phyloP scores from a whole-genome alignment of 495 filamentous ascomycete genomes.

The Trichoderma gamsii region DNA sequence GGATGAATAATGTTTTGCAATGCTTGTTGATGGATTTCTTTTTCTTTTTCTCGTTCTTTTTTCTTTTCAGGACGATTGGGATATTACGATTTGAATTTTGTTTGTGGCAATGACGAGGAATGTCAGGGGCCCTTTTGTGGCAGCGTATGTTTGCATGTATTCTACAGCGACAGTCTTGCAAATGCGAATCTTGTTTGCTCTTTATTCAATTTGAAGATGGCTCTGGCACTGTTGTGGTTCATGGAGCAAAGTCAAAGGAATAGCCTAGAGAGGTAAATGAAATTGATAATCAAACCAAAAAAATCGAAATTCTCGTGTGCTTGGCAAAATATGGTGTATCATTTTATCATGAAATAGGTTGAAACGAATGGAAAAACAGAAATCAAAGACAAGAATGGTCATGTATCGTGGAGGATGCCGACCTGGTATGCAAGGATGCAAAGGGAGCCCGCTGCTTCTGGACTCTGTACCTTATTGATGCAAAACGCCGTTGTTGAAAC shows the following conservation, averaged over 20 bases:
- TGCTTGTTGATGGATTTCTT: neutral
- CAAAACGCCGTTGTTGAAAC: constrained; percentile 30
- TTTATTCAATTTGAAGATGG: too few relatives aligned
- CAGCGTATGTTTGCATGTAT: too few relatives aligned
- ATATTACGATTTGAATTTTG: too few relatives aligned
- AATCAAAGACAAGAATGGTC: constrained; percentile 13
- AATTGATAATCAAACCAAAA: neutral
- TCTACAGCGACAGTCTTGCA: too few relatives aligned
- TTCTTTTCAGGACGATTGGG: neutral
- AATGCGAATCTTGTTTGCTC: too few relatives aligned
- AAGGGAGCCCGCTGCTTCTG: constrained; percentile 21
- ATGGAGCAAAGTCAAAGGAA: neutral
- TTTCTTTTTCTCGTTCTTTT: too few relatives aligned
- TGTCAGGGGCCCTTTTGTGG: neutral
- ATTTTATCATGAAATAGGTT: constrained; percentile 10
- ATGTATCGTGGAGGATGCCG: constrained; percentile 34
- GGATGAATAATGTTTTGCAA: neutral
- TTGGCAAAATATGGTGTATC: neutral
- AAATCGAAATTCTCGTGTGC: neutral
- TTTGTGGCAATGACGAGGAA: neutral
- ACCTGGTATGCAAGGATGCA: constrained; percentile 20
- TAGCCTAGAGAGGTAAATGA: neutral
- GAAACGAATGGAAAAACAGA: neutral
- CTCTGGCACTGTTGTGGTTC: too few relatives aligned
- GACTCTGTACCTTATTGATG: constrained; percentile 22